Percentiles rank a stretch among this genome's conserved stretches.
These are phyloP conservation scores for Cydonia oblonga DNA, from an alignment of 331 rosid genomes.

Conservation along the genomic window DNA sequence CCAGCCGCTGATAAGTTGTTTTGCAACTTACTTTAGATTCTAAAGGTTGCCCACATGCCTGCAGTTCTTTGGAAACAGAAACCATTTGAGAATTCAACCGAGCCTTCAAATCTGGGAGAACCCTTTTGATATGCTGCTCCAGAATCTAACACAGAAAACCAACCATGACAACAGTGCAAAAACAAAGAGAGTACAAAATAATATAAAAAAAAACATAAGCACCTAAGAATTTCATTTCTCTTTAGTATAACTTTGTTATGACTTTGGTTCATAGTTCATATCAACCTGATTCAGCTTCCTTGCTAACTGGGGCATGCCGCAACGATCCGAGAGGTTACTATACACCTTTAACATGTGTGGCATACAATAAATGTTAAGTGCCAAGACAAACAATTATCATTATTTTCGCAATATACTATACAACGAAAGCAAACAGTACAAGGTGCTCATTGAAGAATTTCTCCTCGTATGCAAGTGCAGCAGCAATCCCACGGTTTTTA, in stretches of 20 bases:
- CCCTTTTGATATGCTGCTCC: conserved; percentile 28
- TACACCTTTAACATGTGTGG: conserved; percentile 8
- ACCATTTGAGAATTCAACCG: conserved; percentile 17
- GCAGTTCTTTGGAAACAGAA: conserved; percentile 16
- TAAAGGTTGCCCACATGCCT: conserved; percentile 20
- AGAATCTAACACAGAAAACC: conserved; percentile 22
- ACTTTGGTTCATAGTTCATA: background rate
- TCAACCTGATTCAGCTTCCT: conserved; percentile 32
- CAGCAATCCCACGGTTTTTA: conserved; percentile 24
- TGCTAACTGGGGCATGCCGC: conserved; percentile 26
- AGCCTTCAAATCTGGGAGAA: conserved; percentile 30
- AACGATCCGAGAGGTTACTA: conserved; percentile 17
- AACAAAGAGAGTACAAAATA: background rate
- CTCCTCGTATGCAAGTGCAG: conserved; percentile 30
- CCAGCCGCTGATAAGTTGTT: background rate
- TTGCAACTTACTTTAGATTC: conserved; percentile 24
- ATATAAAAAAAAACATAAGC: background rate
- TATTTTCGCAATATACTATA: background rate
- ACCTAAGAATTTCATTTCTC: background rate
- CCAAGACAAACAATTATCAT: background rate
- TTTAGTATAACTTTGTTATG: background rate
- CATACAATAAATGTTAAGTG: background rate
- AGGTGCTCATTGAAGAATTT: conserved; percentile 22
- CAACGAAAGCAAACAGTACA: background rate
- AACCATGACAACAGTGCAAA: background rate